These are phyloP conservation scores for Verticillium albo-atrum DNA, from an alignment of 2,329 filamentous ascomycete species.

Conservation along the genomic window DNA sequence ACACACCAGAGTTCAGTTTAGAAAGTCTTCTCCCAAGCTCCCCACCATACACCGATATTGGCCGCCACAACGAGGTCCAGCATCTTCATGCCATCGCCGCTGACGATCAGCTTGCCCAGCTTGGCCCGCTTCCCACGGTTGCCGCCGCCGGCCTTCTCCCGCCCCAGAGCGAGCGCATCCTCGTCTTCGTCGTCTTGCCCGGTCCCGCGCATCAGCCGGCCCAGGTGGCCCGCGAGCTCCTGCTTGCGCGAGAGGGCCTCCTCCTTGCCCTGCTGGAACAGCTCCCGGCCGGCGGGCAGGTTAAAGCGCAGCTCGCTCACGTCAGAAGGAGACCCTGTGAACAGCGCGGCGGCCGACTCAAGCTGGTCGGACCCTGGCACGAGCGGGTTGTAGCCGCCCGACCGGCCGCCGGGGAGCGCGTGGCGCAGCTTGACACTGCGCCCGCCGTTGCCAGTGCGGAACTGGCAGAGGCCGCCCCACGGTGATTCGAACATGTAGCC, in stretches of 20 bases:
- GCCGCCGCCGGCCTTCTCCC: slow-evolving; percentile 81
- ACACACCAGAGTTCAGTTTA: slow-evolving; percentile 4
- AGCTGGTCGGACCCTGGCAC: slow-evolving; percentile 19
- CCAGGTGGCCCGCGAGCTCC: slow-evolving; percentile 4
- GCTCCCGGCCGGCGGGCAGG: slow-evolving; percentile 61
- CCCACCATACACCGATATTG: slow-evolving; percentile 93
- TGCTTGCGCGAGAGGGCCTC: slow-evolving; percentile 17
- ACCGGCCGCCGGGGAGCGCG: slow-evolving; percentile 39
- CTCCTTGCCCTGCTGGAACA: slow-evolving; percentile 34
- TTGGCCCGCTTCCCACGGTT: slow-evolving; percentile 84
- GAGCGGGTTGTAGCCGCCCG: not conserved
- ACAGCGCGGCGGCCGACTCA: slow-evolving; percentile 21
- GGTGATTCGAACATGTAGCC: slow-evolving; percentile 79
- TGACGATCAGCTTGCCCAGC: slow-evolving; percentile 85
- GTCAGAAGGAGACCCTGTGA: slow-evolving; percentile 24
- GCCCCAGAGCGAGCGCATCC: slow-evolving; percentile 62
- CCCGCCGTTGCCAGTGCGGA: slow-evolving; percentile 72
- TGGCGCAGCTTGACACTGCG: slow-evolving; percentile 73
- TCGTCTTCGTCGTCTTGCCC: slow-evolving; percentile 29
- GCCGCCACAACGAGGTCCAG: slow-evolving; percentile 86
- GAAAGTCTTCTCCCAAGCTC: slow-evolving; percentile 65
- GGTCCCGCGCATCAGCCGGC: slow-evolving; percentile 9
- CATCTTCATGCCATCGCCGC: slow-evolving; percentile 92
- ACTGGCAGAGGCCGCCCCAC: slow-evolving; percentile 85
- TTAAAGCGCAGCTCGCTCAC: slow-evolving; percentile 91